phyloP scores from a whole-genome alignment of 169 alveolate genomes.

The Cryptosporidium sp. region DNA sequence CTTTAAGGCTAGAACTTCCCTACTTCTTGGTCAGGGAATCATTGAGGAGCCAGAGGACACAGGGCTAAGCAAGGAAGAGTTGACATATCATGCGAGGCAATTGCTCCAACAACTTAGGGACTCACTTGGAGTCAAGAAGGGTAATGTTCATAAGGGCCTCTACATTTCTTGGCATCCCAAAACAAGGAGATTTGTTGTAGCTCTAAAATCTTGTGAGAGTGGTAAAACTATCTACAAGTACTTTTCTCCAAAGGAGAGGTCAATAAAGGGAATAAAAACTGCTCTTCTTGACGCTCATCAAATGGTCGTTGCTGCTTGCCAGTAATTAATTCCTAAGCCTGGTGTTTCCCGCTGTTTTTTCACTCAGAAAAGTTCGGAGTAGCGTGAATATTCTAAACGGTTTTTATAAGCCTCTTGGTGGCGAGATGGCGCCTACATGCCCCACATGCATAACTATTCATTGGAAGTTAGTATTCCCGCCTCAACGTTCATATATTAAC shows the following conservation, averaged over 20 bases:
- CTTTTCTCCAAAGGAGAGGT: slow-evolving; percentile 74
- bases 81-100: slow-evolving; percentile 71
- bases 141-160: slow-evolving; percentile 73
- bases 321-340: background rate
- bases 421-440: background rate
- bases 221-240: slow-evolving; percentile 71
- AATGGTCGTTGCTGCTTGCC: slow-evolving; percentile 76
- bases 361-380: background rate
- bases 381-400: background rate
- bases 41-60: slow-evolving; percentile 75
- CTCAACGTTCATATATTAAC: background rate
- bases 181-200: slow-evolving; percentile 73
- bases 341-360: background rate
- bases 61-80: slow-evolving; percentile 69
- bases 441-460: background rate
- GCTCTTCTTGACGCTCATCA: slow-evolving; percentile 72
- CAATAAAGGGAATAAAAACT: slow-evolving; percentile 69
- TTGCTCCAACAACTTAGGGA: slow-evolving; percentile 63
- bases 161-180: slow-evolving; percentile 74
- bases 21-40: slow-evolving; percentile 63
- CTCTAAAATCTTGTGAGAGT: slow-evolving; percentile 69
- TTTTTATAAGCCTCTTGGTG: background rate
- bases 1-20: slow-evolving; percentile 69
- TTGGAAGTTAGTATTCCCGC: slow-evolving; percentile 31
- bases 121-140: slow-evolving; percentile 70